A percentile compares a stretch with the other conserved stretches of the same genome.
Evolutionary conservation across 306 rosid genomes (phyloP).

Genomic region (Rubus parviflorus): DNA sequence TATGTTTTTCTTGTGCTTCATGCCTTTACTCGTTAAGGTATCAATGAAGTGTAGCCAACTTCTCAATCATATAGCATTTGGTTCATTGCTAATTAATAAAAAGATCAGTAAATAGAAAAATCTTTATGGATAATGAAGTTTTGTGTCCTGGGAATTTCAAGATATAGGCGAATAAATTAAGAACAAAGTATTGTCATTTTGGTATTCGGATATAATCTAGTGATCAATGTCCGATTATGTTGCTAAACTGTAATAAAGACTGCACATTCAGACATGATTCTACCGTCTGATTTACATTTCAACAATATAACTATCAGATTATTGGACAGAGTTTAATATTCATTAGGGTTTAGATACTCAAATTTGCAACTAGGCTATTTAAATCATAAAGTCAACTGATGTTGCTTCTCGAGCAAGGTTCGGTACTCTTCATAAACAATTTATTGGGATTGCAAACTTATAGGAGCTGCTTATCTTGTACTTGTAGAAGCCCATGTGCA

Average conservation of each 20-base stretch:
- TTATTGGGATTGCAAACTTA: conserved; percentile 16
- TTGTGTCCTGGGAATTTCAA: neutral
- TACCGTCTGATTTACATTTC: neutral
- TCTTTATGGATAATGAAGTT: neutral
- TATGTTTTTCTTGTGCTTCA: conserved; percentile 65
- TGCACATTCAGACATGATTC: neutral
- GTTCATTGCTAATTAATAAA: neutral
- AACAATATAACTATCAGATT: neutral
- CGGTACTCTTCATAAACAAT: conserved; percentile 12
- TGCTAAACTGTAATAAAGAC: neutral
- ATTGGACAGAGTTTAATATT: neutral
- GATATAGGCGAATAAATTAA: neutral
- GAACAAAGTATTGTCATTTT: neutral
- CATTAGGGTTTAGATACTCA: neutral
- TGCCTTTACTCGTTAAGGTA: conserved; percentile 58
- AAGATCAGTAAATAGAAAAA: neutral
- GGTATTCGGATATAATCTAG: neutral
- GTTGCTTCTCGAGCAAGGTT: conserved; percentile 31
- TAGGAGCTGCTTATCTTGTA: conserved; percentile 13
- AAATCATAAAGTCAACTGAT: conserved; percentile 28
- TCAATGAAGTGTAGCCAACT: neutral
- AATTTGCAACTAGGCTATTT: neutral
- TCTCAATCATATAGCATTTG: neutral
- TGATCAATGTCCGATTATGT: neutral
- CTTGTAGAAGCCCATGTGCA: conserved; percentile 33